A percentile compares a stretch with the other conserved stretches of the same genome.
Evolutionary conservation across 768 basidiomycete species (phyloP).

Genomic region (Cantharellus cinnabarinus): DNA sequence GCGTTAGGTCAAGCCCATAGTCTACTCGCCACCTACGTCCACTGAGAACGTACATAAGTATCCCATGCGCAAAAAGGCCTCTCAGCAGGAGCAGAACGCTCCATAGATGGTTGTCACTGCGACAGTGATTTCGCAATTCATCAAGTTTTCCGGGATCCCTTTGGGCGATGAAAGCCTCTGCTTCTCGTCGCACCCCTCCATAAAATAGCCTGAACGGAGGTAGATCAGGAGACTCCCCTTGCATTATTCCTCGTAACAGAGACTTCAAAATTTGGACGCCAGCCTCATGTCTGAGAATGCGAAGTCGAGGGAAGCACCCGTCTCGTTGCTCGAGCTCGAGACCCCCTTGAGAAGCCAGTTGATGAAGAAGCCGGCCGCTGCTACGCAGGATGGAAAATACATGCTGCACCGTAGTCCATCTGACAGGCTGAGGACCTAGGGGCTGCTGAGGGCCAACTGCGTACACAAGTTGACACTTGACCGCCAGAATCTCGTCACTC

Average conservation of each 20-base stretch:
- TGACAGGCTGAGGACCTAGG: constrained; percentile 22
- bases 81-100: constrained; percentile 23
- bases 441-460: constrained; percentile 21
- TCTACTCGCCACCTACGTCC: constrained; percentile 30
- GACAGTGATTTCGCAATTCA: background rate
- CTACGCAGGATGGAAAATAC: constrained; percentile 9
- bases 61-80: constrained; percentile 24
- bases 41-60: constrained; percentile 20
- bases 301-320: background rate
- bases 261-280: background rate
- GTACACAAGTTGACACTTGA: constrained; percentile 29
- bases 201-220: too few species aligned
- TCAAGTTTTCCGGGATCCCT: background rate
- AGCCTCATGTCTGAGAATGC: background rate
- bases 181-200: background rate
- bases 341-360: background rate
- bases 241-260: constrained; percentile 5
- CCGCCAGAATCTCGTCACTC: constrained; percentile 21
- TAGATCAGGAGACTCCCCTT: background rate
- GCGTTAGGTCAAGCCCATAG: constrained; percentile 25
- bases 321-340: constrained; percentile 7
- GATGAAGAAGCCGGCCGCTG: background rate
- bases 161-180: background rate
- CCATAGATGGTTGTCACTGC: constrained; percentile 12
- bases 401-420: constrained; percentile 25